Percentiles rank a stretch among this genome's conserved stretches.
Conservation (phyloP, 2,329 filamentous ascomycete species). For the Aspergillus caelatus region DNA sequence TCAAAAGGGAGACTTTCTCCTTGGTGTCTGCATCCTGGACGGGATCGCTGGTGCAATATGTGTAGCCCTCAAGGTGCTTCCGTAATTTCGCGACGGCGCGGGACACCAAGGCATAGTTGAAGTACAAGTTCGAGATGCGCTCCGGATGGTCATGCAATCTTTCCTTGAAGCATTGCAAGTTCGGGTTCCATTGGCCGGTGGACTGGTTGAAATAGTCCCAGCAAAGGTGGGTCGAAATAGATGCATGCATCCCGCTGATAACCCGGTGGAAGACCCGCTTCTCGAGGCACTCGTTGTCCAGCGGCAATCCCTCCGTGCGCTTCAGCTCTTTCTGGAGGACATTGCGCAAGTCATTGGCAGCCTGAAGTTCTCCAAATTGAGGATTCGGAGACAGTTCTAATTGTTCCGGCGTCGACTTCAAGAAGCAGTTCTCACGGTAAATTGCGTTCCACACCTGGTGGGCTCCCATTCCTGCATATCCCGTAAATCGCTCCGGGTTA, state of each 20-base stretch:
- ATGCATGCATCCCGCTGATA: constrained; percentile 96
- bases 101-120: constrained; percentile 96
- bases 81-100: constrained; percentile 89
- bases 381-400: constrained; percentile 32
- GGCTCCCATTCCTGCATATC: constrained; percentile 82
- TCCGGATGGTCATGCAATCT: constrained; percentile 86
- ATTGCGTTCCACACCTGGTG: constrained; percentile 95
- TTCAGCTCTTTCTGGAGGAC: constrained; percentile 55
- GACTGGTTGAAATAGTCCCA: constrained; percentile 95
- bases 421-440: constrained; percentile 96
- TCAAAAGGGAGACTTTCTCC: constrained; percentile 76
- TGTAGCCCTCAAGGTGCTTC: constrained; percentile 79
- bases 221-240: constrained; percentile 94
- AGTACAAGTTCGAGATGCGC: constrained; percentile 95
- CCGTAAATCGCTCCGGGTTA: constrained; percentile 95
- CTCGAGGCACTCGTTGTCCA: constrained; percentile 91
- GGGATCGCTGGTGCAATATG: constrained; percentile 86
- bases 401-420: constrained; percentile 46
- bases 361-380: constrained; percentile 53
- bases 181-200: constrained; percentile 90
- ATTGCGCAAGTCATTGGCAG: constrained; percentile 63
- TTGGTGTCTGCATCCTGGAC: constrained; percentile 79
- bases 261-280: constrained; percentile 98
- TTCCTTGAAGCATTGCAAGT: constrained; percentile 82
- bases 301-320: constrained; percentile 63